A percentile compares a stretch with the other conserved stretches of the same genome.
phyloP scores from a whole-genome alignment of 2,329 filamentous ascomycete species.

The Penicillium sp. region DNA sequence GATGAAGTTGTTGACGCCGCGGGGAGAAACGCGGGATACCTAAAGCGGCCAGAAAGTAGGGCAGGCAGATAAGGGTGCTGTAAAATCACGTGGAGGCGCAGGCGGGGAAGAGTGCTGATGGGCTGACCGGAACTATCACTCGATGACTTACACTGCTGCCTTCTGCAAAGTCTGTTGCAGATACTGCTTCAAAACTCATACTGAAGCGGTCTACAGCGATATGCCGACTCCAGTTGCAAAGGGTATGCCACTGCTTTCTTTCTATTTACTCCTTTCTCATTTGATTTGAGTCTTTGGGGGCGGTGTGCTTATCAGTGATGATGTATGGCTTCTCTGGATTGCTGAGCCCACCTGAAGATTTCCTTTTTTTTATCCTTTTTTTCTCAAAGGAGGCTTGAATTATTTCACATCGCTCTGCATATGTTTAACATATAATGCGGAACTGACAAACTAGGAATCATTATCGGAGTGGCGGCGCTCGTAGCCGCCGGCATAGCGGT shows the following conservation, averaged over 20 bases:
- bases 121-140: not conserved
- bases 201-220: slow-evolving; percentile 22
- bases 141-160: slow-evolving; percentile 8
- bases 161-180: slow-evolving; percentile 3
- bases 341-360: not conserved
- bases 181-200: slow-evolving; percentile 1
- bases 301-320: slow-evolving; percentile 39
- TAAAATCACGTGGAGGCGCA: slow-evolving; percentile 23
- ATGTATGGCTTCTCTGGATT: slow-evolving; percentile 15
- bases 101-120: slow-evolving; percentile 21
- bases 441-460: slow-evolving; percentile 56
- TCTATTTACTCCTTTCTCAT: slow-evolving; percentile 3
- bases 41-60: slow-evolving; percentile 39
- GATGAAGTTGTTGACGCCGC: slow-evolving; percentile 26
- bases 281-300: slow-evolving; percentile 21
- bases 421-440: not conserved
- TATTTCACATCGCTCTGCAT: not conserved
- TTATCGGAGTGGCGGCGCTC: slow-evolving; percentile 65
- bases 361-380: not conserved
- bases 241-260: slow-evolving; percentile 40
- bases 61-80: slow-evolving; percentile 16
- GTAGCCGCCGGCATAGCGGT: slow-evolving; percentile 67
- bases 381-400: no score
- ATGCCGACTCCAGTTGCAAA: slow-evolving; percentile 56
- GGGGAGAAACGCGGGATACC: slow-evolving; percentile 34